Base-by-base conservation (phyloP, 2,329 filamentous ascomycete genomes). In the Aspergillus carbonarius region DNA sequence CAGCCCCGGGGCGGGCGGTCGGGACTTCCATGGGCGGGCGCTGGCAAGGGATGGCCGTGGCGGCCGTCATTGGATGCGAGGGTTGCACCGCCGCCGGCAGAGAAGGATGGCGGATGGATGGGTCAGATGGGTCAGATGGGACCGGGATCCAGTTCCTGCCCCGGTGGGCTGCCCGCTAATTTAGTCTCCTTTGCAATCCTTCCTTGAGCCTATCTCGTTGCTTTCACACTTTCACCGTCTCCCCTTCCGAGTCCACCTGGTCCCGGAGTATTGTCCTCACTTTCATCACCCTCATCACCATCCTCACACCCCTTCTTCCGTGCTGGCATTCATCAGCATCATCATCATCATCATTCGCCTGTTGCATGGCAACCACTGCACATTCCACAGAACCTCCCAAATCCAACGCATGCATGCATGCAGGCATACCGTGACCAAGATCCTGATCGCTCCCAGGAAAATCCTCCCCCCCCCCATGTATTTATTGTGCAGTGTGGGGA, bases 401-500 rank as follows among this genome's bases (percentile, higher is more conserved):
- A 32, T 48, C 44, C 44, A 48, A 30, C 44, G 25, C 44, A 48
- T 30, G 44, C 40, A 20, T 44, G 25, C 18, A 44, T 34, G 13
- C 39, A 52, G 18, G 51, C 51, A 48, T 48, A 30, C 55, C 48
- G 44, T 17, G 25, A 42, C 37, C 18, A n/a, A 54, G 30, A 40
- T 32, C 39, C 50, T 20, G 23, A 42, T 40, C 35, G 32, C 47
- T 54, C 27, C 35, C 35, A 23, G n/a, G 51, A 18, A 10, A 20
- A 39, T 37, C 20, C n/a, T n/a, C n/a, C n/a, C n/a, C n/a, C n/a
- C n/a, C 40, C 17, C 35, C 34, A 48, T 58, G 18, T 23, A 60
- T 58, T 47, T 52, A 60, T 57, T 50, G 54, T 60, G 59, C 59
- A 56, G 49, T 48, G 59, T 55, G 58, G 55, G 39, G 54, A 52